phyloP scores from a whole-genome alignment of 176 grass and related monocot genomes.

The Saccharum spontaneum region DNA sequence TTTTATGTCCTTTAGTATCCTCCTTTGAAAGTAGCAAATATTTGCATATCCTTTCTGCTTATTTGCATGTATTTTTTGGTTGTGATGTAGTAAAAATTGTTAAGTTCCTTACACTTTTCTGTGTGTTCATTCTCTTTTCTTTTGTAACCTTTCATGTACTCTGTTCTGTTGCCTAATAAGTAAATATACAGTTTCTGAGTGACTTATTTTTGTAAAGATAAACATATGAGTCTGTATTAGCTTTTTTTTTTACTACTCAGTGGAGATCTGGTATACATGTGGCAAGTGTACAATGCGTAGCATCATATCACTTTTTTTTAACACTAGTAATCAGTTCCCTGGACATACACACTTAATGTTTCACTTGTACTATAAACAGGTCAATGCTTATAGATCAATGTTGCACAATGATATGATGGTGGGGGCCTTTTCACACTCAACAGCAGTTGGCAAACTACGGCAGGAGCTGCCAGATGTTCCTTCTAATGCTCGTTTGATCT shows the following conservation, averaged over 20 bases:
- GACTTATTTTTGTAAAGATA: neutral
- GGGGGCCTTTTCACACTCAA: conserved; percentile 96
- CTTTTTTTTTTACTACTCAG: neutral
- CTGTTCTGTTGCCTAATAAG: neutral
- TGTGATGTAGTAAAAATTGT: conserved; percentile 8
- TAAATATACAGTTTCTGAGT: neutral
- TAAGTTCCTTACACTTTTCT: neutral
- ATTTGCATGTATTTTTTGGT: conserved; percentile 1
- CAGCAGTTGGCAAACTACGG: conserved; percentile 89
- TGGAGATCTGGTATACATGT: neutral
- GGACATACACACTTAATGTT: conserved; percentile 6
- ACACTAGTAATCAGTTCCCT: neutral
- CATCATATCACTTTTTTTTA: neutral
- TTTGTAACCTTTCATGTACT: neutral
- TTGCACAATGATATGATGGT: conserved; percentile 93
- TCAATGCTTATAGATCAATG: conserved; percentile 86
- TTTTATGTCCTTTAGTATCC: neutral
- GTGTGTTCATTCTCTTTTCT: conserved; percentile 10
- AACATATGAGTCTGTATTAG: neutral
- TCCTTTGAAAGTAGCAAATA: conserved; percentile 16
- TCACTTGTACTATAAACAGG: conserved; percentile 50
- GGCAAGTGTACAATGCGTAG: neutral
- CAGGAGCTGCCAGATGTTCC: conserved; percentile 88
- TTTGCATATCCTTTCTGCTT: conserved; percentile 1
- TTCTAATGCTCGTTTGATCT: conserved; percentile 59